These are phyloP conservation scores for Neoarthrinium moseri DNA, from an alignment of 2,329 filamentous ascomycete species.

Conservation along the genomic window DNA sequence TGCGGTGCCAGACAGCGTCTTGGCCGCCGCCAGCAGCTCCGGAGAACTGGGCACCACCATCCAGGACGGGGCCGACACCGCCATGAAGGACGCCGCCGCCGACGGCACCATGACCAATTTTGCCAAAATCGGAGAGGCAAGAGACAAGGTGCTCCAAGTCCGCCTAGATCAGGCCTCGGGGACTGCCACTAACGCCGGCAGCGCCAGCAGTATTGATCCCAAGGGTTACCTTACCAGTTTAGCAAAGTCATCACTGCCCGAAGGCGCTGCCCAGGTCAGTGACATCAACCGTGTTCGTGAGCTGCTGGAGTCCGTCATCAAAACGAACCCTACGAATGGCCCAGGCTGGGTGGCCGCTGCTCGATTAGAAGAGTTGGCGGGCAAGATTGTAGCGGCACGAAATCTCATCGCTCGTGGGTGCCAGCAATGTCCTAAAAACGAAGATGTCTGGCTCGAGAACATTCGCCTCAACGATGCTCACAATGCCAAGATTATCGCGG, in stretches of 20 bases:
- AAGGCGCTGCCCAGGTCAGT: slow-evolving; percentile 80
- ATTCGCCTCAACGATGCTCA: slow-evolving; percentile 89
- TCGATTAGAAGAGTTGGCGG: slow-evolving; percentile 86
- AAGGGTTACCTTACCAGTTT: slow-evolving; percentile 95
- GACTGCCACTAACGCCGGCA: slow-evolving; percentile 68
- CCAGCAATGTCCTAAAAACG: slow-evolving; percentile 86
- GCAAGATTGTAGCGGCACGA: slow-evolving; percentile 85
- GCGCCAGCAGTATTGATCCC: slow-evolving; percentile 86
- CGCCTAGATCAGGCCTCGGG: slow-evolving; percentile 85
- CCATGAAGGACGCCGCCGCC: slow-evolving; percentile 47
- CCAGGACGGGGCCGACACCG: slow-evolving; percentile 70
- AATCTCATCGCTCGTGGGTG: slow-evolving; percentile 87
- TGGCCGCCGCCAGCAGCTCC: slow-evolving; percentile 80
- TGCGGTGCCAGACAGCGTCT: slow-evolving; percentile 92
- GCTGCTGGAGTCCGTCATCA: slow-evolving; percentile 93
- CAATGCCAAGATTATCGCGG: slow-evolving; percentile 94
- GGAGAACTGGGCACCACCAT: slow-evolving; percentile 85
- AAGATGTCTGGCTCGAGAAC: slow-evolving; percentile 95
- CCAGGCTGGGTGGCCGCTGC: slow-evolving; percentile 96
- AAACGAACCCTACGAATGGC: slow-evolving; percentile 92
- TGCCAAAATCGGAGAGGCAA: slow-evolving; percentile 91
- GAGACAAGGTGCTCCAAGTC: slow-evolving; percentile 95
- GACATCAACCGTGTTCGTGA: slow-evolving; percentile 93
- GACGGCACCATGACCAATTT: slow-evolving; percentile 98
- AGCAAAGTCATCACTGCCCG: slow-evolving; percentile 75